Conservation (phyloP, 768 basidiomycete genomes). For the Leccinum imitatum region DNA sequence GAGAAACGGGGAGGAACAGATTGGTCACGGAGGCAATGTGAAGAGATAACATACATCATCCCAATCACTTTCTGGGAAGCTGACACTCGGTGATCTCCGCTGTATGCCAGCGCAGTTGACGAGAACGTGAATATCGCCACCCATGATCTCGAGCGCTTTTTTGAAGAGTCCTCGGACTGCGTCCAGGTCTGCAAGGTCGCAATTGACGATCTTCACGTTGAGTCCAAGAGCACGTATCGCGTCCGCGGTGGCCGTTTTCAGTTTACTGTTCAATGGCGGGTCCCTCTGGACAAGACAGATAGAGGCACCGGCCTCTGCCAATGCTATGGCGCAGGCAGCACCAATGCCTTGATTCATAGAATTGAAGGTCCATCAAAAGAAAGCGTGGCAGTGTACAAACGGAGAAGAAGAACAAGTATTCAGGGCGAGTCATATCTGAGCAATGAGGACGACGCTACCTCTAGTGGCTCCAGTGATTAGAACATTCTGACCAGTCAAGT, state of each 20-base stretch:
- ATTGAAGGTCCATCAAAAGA: constrained; percentile 11
- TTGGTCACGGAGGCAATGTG: constrained; percentile 23
- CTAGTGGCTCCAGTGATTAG: constrained; percentile 82
- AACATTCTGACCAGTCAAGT: constrained; percentile 62
- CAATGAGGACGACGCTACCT: constrained; percentile 48
- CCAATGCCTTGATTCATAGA: constrained; percentile 46
- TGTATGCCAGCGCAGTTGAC: constrained; percentile 72
- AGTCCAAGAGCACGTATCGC: constrained; percentile 38
- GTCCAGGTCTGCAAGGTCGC: constrained; percentile 53
- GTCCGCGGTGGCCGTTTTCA: constrained; percentile 36
- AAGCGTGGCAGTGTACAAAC: constrained; percentile 14
- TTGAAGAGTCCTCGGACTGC: constrained; percentile 50
- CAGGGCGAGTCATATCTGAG: constrained; percentile 6
- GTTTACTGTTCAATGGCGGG: constrained; percentile 34
- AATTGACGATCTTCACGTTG: constrained; percentile 45
- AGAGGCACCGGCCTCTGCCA: constrained; percentile 54
- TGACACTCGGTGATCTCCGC: constrained; percentile 57
- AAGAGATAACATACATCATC: constrained; percentile 55
- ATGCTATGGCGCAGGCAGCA: constrained; percentile 51
- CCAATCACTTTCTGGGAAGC: constrained; percentile 68
- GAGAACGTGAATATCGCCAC: constrained; percentile 56
- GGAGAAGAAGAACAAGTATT: constrained; percentile 15
- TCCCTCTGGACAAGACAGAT: constrained; percentile 50
- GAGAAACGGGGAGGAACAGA: constrained; percentile 3
- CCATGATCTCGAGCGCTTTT: constrained; percentile 49